Evolutionary conservation across 768 basidiomycete species (phyloP).

Genomic region (Inosperma sp.): DNA sequence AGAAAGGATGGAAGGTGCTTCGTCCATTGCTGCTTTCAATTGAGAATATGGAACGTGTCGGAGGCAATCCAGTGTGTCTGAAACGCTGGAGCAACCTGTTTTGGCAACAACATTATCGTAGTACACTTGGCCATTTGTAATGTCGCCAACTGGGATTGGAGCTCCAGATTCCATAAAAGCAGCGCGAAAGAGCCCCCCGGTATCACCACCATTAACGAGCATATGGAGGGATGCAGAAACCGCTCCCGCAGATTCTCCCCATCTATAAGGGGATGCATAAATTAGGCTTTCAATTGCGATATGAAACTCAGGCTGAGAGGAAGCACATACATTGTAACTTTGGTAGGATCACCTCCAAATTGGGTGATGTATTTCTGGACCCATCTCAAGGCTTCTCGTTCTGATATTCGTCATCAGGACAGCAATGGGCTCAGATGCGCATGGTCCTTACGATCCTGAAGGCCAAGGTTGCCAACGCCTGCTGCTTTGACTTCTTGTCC

Average conservation of each 20-base stretch:
- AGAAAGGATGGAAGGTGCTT: constrained; percentile 34
- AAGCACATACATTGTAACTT: constrained; percentile 49
- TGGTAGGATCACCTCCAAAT: constrained; percentile 62
- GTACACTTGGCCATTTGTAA: constrained; percentile 40
- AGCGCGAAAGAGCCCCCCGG: constrained; percentile 44
- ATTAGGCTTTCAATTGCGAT: not conserved
- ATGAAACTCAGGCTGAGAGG: not conserved
- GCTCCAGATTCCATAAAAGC: constrained; percentile 50
- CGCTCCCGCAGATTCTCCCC: constrained; percentile 47
- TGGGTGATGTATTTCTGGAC: constrained; percentile 57
- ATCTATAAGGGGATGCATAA: constrained; percentile 20
- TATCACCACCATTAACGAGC: constrained; percentile 42
- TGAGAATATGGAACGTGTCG: constrained; percentile 32
- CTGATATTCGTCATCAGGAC: constrained; percentile 26
- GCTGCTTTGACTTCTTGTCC: constrained; percentile 49
- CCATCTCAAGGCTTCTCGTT: constrained; percentile 58
- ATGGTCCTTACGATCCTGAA: constrained; percentile 54
- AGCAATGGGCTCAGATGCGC: not conserved
- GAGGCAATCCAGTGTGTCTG: constrained; percentile 41
- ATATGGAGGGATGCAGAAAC: constrained; percentile 50
- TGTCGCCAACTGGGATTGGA: constrained; percentile 41
- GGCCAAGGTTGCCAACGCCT: constrained; percentile 58
- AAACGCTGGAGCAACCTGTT: constrained; percentile 28
- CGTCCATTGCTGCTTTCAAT: constrained; percentile 38
- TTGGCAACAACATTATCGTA: constrained; percentile 40